Evolutionary conservation across 495 filamentous ascomycete species (phyloP).

Genomic region (Hyphodiscus hymeniophilus): DNA sequence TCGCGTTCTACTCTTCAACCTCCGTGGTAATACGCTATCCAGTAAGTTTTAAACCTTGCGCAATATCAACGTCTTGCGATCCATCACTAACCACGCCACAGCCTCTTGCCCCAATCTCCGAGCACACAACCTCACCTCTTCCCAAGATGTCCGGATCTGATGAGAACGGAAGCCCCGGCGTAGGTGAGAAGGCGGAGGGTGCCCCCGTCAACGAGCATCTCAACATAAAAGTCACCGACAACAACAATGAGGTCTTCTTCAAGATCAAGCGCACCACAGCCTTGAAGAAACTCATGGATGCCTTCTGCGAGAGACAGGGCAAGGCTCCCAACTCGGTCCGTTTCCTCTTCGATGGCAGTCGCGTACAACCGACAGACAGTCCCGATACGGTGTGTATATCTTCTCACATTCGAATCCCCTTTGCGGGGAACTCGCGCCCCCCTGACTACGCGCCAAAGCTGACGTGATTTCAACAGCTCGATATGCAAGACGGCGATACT

Average conservation of each 20-base stretch:
- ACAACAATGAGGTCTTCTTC: conserved; percentile 99
- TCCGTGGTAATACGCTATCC: not conserved
- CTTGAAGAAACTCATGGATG: conserved; percentile 97
- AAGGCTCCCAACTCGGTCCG: conserved; percentile 78
- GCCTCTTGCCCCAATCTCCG: conserved; percentile 12
- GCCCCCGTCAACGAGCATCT: conserved; percentile 63
- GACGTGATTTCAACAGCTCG: conserved; percentile 52
- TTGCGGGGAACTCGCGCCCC: not conserved
- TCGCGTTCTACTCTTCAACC: not conserved
- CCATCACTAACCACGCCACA: conserved; percentile 10
- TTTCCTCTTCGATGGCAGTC: conserved; percentile 91
- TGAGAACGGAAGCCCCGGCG: conserved; percentile 48
- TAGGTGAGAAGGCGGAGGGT: conserved; percentile 45
- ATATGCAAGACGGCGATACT: conserved; percentile 95
- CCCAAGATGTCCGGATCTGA: conserved; percentile 27
- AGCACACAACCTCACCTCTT: not conserved
- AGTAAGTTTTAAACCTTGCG: not conserved
- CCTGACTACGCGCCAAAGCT: conserved; percentile 1
- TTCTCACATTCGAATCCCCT: not conserved
- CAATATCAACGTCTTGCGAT: too few relatives aligned
- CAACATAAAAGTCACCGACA: conserved; percentile 99
- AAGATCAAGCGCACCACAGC: conserved; percentile 98
- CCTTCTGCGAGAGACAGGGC: conserved; percentile 95
- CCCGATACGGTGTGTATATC: conserved; percentile 73
- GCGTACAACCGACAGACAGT: conserved; percentile 81